Evolutionary conservation across 768 basidiomycete species (phyloP), one percentile per base, ranked within the genome.

Genomic region (Calocybe indica): DNA sequence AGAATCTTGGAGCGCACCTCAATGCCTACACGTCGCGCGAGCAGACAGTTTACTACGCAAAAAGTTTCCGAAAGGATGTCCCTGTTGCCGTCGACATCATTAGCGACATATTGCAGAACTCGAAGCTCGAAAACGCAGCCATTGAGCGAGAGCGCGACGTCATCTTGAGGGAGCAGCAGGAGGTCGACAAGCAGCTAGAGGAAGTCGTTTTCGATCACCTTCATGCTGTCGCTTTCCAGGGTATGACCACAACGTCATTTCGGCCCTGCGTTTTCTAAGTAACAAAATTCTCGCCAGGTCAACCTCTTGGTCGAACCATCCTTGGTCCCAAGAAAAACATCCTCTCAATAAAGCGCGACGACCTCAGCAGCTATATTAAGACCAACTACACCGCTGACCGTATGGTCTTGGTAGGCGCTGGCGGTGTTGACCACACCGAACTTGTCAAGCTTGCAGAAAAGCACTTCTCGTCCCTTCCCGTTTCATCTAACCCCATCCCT

Each of bases 121-220:
- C 91, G 31, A 97, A 93, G 72, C 78, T 98, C 43, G 96, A 99
- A 62, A 68, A 65, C 45, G 55, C 75, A 28, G 93, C 94, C 1
- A 83, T 99, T 56, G 96, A 98, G 70, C 75, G 94, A 54, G 96
- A 98, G 72, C 82, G 94, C 38, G 92, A 94, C 64, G 94, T 98
- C 37, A 98, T 98, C 56, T 68, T 98, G 47, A 78, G 96, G 53
- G 96, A 99, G 67, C 94, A 96, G 72, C 90, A 97, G 72, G 96
- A 98, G 73, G 96, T 98, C 30, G 93, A 96, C 71, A 98, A 98
- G 74, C 93, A 96, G 74, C 69, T 89, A 44, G 94, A 97, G 72
- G 96, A 98, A 67, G 94, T 98, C 59, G 92, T 98, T 7, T 98
- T 99, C 58, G 96, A 98, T 71, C 96, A 99, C 64, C 71, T 99